Conservation (phyloP, 1,284 basidiomycete species). For the Sanghuangporus sanghuang region DNA sequence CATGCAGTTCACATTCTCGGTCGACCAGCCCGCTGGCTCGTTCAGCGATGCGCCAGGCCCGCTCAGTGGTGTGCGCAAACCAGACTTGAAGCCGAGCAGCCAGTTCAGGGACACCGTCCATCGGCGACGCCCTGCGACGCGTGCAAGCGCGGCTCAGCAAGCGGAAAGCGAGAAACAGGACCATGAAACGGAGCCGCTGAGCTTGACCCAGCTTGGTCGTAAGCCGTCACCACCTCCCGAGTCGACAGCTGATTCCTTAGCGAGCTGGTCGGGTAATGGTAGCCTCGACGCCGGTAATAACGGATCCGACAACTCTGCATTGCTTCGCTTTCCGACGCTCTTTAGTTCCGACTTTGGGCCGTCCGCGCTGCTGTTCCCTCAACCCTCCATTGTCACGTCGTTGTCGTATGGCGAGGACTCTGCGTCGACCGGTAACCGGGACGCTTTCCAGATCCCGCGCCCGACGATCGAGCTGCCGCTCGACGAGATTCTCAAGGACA, state of each 20-base stretch:
- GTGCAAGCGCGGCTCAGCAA: slow-evolving; percentile 24
- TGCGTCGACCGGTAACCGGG: slow-evolving; percentile 36
- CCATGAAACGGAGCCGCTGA: slow-evolving; percentile 12
- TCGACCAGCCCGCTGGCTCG: slow-evolving; percentile 56
- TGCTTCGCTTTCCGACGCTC: slow-evolving; percentile 60
- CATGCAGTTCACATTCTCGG: slow-evolving; percentile 81
- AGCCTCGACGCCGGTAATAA: slow-evolving; percentile 18
- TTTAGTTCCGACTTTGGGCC: slow-evolving; percentile 72
- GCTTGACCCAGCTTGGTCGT: slow-evolving; percentile 7
- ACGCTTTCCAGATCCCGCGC: slow-evolving; percentile 58
- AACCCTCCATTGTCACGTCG: slow-evolving; percentile 56
- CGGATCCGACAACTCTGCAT: slow-evolving; percentile 20
- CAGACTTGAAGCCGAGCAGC: slow-evolving; percentile 60
- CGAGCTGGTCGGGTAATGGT: not conserved
- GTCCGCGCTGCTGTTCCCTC: slow-evolving; percentile 63
- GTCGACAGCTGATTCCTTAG: not conserved
- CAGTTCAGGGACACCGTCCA: slow-evolving; percentile 52
- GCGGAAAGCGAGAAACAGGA: not conserved
- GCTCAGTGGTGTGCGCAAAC: slow-evolving; percentile 49
- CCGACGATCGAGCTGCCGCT: slow-evolving; percentile 78
- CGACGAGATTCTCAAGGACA: slow-evolving; percentile 60
- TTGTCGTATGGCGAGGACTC: slow-evolving; percentile 72
- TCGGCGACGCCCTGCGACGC: slow-evolving; percentile 35
- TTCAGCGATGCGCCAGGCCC: slow-evolving; percentile 29
- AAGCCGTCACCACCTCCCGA: slow-evolving; percentile 13